Evolutionary conservation across 2,329 filamentous ascomycete species (phyloP), one percentile per base, ranked within the genome.

Genomic region (Akanthomyces dipterigenus): DNA sequence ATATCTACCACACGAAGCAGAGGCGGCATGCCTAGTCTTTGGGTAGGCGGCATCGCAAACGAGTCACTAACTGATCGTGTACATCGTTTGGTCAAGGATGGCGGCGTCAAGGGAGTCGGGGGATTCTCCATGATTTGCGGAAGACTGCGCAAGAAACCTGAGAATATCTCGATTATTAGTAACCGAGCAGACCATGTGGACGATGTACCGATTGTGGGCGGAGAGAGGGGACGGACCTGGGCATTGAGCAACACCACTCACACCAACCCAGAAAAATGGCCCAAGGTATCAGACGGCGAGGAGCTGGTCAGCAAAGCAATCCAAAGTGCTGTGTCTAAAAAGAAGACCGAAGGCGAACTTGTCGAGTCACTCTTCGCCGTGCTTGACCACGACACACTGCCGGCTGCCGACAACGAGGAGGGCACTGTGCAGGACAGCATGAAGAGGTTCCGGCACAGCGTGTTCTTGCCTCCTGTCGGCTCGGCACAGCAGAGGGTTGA

Each of bases 121-220:
- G 86, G 86, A 0, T 88, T 88, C 69, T 87, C 83, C 26, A 79
- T 89, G 68, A 77, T 88, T n/a, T 87, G 85, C 64, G 84, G 83
- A 9, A 86, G 85, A 67, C 74, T 89, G 66, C 71, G 75, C 54
- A 73, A 71, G 51, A 77, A 76, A 9, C 69, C 80, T 24, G 76
- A 82, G 63, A 80, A 80, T 0, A 73, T 88, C 12, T 85, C 83
- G 8, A 82, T 88, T 57, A 77, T 88, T 55, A 87, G 83, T 53
- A 88, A 88, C 69, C 80, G 85, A 34, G 80, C 78, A 43, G 82
- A 78, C 45, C 72, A 78, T 45, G 72, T 78, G 2, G 76, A 78
- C 4, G 77, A 83, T 31, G 84, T 88, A 1, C 84, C 85, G 12
- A 81, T 84, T 70, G 79, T 88, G 45, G 81, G 74, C 20, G 77